These are phyloP conservation scores for Ashbya aceris DNA, from an alignment of 1,139 yeast species.

Conservation along the genomic window DNA sequence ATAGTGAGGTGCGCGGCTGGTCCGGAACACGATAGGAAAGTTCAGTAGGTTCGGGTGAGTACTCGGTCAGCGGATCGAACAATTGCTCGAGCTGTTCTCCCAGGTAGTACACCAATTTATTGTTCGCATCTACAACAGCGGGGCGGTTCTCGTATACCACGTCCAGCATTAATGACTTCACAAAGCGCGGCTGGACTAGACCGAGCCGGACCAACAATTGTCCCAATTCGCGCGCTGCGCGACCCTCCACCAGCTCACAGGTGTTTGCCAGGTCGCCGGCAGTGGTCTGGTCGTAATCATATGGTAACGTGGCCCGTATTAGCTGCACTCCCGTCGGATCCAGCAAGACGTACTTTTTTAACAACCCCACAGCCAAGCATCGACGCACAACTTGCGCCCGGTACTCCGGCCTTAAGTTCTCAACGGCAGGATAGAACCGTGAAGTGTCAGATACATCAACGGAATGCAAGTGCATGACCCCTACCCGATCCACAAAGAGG, in stretches of 20 bases:
- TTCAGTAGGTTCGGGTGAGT: conserved; percentile 82
- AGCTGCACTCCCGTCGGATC: conserved; percentile 21
- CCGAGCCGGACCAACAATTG: conserved; percentile 45
- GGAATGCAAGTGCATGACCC: conserved; percentile 52
- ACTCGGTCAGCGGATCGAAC: conserved; percentile 83
- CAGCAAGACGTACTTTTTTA: conserved; percentile 59
- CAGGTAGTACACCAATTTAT: conserved; percentile 58
- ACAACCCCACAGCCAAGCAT: conserved; percentile 65
- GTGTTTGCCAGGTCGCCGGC: conserved; percentile 75
- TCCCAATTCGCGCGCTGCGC: conserved; percentile 51
- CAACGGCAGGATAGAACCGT: conserved; percentile 70
- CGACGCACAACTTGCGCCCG: conserved; percentile 54
- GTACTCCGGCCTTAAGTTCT: conserved; percentile 47
- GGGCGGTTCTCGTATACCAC: conserved; percentile 57
- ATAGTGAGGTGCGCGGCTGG: conserved; percentile 6
- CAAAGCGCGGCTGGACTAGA: conserved; percentile 43
- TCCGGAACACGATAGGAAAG: conserved; percentile 44
- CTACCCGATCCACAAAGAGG: conserved; percentile 59
- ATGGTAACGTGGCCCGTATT: conserved; percentile 19
- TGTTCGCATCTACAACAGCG: conserved; percentile 52
- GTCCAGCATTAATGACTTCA: conserved; percentile 56
- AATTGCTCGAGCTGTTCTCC: conserved; percentile 84
- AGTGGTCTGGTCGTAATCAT: conserved; percentile 28
- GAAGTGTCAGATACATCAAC: conserved; percentile 55
- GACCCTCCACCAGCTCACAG: conserved; percentile 41